Conservation (phyloP, 2,329 filamentous ascomycete species). For the Dissoconium aciculare region DNA sequence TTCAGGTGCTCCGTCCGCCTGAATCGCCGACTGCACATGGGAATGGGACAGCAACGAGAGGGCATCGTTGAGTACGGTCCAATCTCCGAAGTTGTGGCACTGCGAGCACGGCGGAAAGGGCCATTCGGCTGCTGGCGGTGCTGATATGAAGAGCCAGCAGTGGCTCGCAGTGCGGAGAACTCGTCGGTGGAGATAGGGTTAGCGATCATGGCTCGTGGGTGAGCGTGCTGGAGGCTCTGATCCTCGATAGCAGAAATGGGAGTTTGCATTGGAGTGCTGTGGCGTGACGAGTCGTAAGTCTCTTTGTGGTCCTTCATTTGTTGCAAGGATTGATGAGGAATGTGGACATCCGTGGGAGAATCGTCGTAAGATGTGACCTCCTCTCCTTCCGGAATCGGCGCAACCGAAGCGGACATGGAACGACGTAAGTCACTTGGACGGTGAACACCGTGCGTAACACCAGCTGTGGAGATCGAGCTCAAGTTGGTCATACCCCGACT, state of each 20-base stretch:
- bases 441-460: slow-evolving; percentile 41
- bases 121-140: slow-evolving; percentile 46
- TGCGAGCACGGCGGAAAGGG: slow-evolving; percentile 76
- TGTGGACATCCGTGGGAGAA: slow-evolving; percentile 62
- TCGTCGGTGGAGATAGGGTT: slow-evolving; percentile 49
- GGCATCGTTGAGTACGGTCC: slow-evolving; percentile 93
- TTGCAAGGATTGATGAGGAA: slow-evolving; percentile 44
- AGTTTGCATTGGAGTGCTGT: slow-evolving; percentile 77
- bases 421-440: slow-evolving; percentile 79
- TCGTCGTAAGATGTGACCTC: slow-evolving; percentile 66
- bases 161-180: slow-evolving; percentile 45
- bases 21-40: slow-evolving; percentile 90
- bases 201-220: slow-evolving; percentile 45
- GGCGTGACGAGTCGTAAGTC: slow-evolving; percentile 67
- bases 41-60: slow-evolving; percentile 98
- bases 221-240: slow-evolving; percentile 9
- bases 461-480: slow-evolving; percentile 34
- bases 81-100: slow-evolving; percentile 90
- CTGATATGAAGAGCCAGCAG: slow-evolving; percentile 29
- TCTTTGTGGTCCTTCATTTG: slow-evolving; percentile 65
- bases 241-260: slow-evolving; percentile 62
- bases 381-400: slow-evolving; percentile 36
- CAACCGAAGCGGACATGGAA: slow-evolving; percentile 77
- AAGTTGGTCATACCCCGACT: slow-evolving; percentile 58
- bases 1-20: slow-evolving; percentile 99